These are phyloP conservation scores for Parafenestella ontariensis DNA, from an alignment of 2,329 filamentous ascomycete genomes.

Conservation along the genomic window DNA sequence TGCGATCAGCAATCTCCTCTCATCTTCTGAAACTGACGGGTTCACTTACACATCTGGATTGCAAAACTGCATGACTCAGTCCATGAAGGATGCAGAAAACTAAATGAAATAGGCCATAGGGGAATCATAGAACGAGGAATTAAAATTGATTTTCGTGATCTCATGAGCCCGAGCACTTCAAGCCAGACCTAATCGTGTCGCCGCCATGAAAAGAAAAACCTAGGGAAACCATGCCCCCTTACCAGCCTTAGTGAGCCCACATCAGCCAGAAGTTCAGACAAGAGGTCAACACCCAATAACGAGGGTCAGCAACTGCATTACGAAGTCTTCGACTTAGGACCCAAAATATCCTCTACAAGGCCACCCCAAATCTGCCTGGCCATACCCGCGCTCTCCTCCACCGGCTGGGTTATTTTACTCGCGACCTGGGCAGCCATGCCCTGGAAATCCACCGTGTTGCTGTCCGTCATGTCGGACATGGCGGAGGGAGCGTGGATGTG, in stretches of 20 bases:
- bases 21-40: too few species aligned
- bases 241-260: neutral
- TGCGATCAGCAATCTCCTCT: too few species aligned
- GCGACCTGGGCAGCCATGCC: constrained; percentile 61
- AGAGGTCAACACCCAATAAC: constrained; percentile 1
- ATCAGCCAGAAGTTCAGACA: neutral
- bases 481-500: constrained; percentile 59
- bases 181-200: constrained; percentile 25
- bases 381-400: constrained; percentile 53
- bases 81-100: too few species aligned
- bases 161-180: constrained; percentile 49
- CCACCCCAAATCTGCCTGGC: constrained; percentile 56
- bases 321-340: constrained; percentile 41
- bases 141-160: constrained; percentile 37
- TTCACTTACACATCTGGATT: too few species aligned
- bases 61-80: too few species aligned
- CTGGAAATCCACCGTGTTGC: constrained; percentile 62
- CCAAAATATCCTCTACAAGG: constrained; percentile 59
- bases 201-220: constrained; percentile 3
- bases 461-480: constrained; percentile 66
- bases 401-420: constrained; percentile 37
- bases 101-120: too few species aligned
- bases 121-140: neutral
- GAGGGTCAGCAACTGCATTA: constrained; percentile 9
- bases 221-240: constrained; percentile 1